Evolutionary conservation across 345 rosid genomes (phyloP).

Genomic region (Gossypium bickii): DNA sequence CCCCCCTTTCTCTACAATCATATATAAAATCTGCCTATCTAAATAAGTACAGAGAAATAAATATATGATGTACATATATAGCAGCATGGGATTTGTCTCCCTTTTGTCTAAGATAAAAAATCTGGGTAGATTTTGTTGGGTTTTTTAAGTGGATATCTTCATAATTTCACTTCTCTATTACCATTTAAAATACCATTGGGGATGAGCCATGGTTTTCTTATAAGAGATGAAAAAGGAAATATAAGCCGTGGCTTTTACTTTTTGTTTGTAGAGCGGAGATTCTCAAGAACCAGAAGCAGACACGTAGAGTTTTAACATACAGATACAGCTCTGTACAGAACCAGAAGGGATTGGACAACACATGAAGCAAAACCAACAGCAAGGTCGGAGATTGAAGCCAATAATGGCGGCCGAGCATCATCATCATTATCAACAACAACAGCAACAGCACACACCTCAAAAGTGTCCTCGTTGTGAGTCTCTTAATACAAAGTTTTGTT

Average conservation of each 20-base stretch:
- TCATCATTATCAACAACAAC: slow-evolving; percentile 15
- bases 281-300: background rate
- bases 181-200: background rate
- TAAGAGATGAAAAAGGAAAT: background rate
- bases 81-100: background rate
- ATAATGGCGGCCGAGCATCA: slow-evolving; percentile 8
- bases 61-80: background rate
- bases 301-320: slow-evolving; percentile 1
- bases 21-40: background rate
- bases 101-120: background rate
- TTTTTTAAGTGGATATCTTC: background rate
- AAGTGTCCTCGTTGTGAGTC: slow-evolving; percentile 72
- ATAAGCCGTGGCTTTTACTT: background rate
- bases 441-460: slow-evolving; percentile 29
- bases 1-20: background rate
- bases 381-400: slow-evolving; percentile 32
- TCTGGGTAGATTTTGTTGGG: slow-evolving; percentile 9
- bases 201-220: too few relatives aligned
- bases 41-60: background rate
- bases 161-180: background rate
- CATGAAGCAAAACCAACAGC: slow-evolving; percentile 25
- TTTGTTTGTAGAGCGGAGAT: slow-evolving; percentile 5
- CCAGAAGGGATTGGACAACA: slow-evolving; percentile 15
- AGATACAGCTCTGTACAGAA: background rate
- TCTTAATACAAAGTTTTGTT: slow-evolving; percentile 61